phyloP scores from a whole-genome alignment of 495 filamentous ascomycete genomes.

The Penicillium cataractarum region DNA sequence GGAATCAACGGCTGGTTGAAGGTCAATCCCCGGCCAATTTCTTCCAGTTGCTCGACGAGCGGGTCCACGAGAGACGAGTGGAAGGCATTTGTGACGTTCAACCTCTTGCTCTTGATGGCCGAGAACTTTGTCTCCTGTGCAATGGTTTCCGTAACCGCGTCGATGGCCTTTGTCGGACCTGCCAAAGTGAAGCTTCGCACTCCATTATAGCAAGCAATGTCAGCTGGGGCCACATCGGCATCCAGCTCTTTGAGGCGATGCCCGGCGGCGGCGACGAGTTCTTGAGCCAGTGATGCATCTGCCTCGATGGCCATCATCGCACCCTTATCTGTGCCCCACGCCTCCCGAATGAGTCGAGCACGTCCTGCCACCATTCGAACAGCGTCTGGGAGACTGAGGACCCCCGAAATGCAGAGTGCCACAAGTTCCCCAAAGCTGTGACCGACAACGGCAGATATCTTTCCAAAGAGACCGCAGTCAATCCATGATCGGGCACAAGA shows the following conservation, averaged over 20 bases:
- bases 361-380: slow-evolving; percentile 48
- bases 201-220: slow-evolving; percentile 57
- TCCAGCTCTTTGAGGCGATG: neutral
- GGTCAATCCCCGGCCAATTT: slow-evolving; percentile 26
- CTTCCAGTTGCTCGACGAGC: slow-evolving; percentile 36
- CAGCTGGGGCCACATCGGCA: neutral
- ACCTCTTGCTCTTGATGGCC: slow-evolving; percentile 38
- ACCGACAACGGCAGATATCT: slow-evolving; percentile 45
- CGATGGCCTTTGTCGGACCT: slow-evolving; percentile 42
- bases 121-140: slow-evolving; percentile 2
- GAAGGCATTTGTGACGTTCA: slow-evolving; percentile 56
- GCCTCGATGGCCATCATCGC: slow-evolving; percentile 55
- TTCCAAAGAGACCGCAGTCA: slow-evolving; percentile 34
- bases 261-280: slow-evolving; percentile 1
- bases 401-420: slow-evolving; percentile 43
- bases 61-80: slow-evolving; percentile 52
- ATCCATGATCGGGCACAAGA: slow-evolving; percentile 52
- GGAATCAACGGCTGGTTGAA: slow-evolving; percentile 38
- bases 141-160: slow-evolving; percentile 17
- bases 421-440: slow-evolving; percentile 57
- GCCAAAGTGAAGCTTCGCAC: slow-evolving; percentile 50
- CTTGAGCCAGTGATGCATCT: slow-evolving; percentile 24
- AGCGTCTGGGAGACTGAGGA: slow-evolving; percentile 37
- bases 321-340: slow-evolving; percentile 53
- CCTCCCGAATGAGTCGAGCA: slow-evolving; percentile 44